Conservation (phyloP, 352 stramenopile species). For the Phytophthora tubulina region DNA sequence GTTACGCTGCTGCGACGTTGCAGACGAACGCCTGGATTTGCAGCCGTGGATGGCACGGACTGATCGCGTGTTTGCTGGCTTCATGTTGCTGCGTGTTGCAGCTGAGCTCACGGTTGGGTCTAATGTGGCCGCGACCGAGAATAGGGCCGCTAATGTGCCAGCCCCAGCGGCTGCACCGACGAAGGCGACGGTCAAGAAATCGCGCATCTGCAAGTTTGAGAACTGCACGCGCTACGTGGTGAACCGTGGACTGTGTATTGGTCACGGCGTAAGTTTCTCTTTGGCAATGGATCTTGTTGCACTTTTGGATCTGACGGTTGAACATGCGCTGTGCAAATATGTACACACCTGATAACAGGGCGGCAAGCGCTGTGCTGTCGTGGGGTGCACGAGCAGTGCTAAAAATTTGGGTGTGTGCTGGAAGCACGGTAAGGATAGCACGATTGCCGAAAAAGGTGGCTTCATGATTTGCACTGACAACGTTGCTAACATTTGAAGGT, state of each 20-base stretch:
- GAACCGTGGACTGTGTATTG: slow-evolving; percentile 80
- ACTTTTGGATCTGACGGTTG: slow-evolving; percentile 19
- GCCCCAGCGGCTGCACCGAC: slow-evolving; percentile 1
- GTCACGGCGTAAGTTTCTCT: slow-evolving; percentile 58
- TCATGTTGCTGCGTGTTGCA: slow-evolving; percentile 29
- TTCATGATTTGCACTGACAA: slow-evolving; percentile 48
- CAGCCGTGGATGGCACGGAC: slow-evolving; percentile 26
- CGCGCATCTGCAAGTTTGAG: slow-evolving; percentile 81
- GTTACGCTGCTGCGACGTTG: slow-evolving; percentile 32
- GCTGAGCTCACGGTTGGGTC: slow-evolving; percentile 33
- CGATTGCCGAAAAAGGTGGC: slow-evolving; percentile 47
- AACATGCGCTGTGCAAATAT: slow-evolving; percentile 30
- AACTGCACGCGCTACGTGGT: slow-evolving; percentile 82
- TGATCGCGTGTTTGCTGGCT: slow-evolving; percentile 34
- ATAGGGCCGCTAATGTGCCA: slow-evolving; percentile 39
- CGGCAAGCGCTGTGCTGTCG: slow-evolving; percentile 72
- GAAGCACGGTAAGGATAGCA: slow-evolving; percentile 67
- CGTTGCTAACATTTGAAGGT: slow-evolving; percentile 50
- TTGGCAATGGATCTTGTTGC: slow-evolving; percentile 5
- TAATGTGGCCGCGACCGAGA: slow-evolving; percentile 29
- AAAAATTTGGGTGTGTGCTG: slow-evolving; percentile 83
- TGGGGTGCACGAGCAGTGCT: slow-evolving; percentile 73
- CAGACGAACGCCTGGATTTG: slow-evolving; percentile 30
- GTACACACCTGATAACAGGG: slow-evolving; percentile 54
- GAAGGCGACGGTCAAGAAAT: slow-evolving; percentile 61